Base-by-base conservation (phyloP, 345 rosid genomes). In the Eucalyptus dawsonii region DNA sequence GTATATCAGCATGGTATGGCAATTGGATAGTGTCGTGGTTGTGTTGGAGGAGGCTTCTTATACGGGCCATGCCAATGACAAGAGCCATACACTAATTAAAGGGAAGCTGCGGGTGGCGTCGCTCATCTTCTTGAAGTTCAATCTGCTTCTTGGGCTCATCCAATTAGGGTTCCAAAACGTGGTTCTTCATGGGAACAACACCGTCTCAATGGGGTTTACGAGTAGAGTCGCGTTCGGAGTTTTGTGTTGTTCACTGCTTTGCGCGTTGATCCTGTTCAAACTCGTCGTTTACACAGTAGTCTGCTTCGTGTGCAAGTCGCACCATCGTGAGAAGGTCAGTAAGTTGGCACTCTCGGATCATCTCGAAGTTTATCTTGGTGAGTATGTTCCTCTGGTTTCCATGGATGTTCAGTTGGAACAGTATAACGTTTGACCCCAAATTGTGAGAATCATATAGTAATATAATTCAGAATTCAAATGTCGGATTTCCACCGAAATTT, bases 301-400 rank as follows among this genome's bases (percentile, higher is more conserved):
- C 40, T 94, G 93, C 93, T 93, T 94, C 42, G 94, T 94, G 37
- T 95, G 97, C 92, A 94, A 95, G 87, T 94, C 95, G 2, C 91
- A 92, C 80, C 96, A 95, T 88, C 95, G 91, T 88, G 93, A 95
- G 85, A 93, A 92, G 45, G 94, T 95, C 19, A 93, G 92, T 88
- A 94, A 94, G 88, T 93, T 94, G 12, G 93, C 94, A 9, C 87
- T 95, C 14, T 92, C 92, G 15, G 93, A 94, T 88, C 95, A 94
- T 58, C 95, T 93, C 40, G 93, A 94, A 58, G 97, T 90, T 58
- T 95, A 93, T 69, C 86, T 93, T 21, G 94, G 93, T 45, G 96
- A 93, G 60, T 93, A 94, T 69, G 93, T 93, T 88, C 95, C 94
- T 50, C 90, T 94, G 88, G 93, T 89, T 88, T 89, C 94, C 81